A percentile compares a stretch with the other conserved stretches of the same genome.
Conservation (phyloP, 768 basidiomycete species). For the Mycena epipterygia region DNA sequence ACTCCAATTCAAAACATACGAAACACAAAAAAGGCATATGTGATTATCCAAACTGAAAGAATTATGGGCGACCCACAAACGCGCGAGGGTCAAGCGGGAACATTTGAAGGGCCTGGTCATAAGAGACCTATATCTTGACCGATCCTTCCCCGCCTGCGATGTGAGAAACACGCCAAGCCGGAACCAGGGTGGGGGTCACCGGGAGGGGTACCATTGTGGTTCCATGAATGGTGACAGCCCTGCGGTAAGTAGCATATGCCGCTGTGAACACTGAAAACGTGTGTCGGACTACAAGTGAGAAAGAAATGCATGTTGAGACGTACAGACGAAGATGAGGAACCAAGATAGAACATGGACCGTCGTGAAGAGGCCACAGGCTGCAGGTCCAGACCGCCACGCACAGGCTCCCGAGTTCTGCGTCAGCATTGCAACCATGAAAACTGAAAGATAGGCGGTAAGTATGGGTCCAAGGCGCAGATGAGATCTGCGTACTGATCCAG, state of each 20-base stretch:
- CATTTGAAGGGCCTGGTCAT: too few species aligned
- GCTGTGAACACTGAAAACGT: conserved; percentile 15
- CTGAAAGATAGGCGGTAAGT: neutral
- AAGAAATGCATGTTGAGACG: neutral
- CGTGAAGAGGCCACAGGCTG: conserved; percentile 1
- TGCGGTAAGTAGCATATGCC: conserved; percentile 20
- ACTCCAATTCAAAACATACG: too few species aligned
- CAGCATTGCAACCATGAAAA: conserved; percentile 9
- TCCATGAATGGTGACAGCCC: conserved; percentile 22
- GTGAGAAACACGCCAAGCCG: conserved; percentile 9
- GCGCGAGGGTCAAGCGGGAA: too few species aligned
- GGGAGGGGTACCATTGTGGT: neutral
- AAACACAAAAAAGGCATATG: too few species aligned
- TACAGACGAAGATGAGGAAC: conserved; percentile 20
- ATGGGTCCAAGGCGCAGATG: neutral
- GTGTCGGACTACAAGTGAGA: neutral
- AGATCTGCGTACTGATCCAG: conserved; percentile 16
- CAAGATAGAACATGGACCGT: conserved; percentile 18
- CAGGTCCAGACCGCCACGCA: neutral
- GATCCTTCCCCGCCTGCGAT: neutral
- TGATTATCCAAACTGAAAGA: too few species aligned
- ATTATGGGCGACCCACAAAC: too few species aligned
- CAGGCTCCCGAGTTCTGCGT: neutral
- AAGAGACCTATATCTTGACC: neutral
- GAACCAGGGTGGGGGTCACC: neutral